A percentile compares a stretch with the other conserved stretches of the same genome.
Evolutionary conservation across 2,329 filamentous ascomycete species (phyloP).

Genomic region (Phoma sp.): DNA sequence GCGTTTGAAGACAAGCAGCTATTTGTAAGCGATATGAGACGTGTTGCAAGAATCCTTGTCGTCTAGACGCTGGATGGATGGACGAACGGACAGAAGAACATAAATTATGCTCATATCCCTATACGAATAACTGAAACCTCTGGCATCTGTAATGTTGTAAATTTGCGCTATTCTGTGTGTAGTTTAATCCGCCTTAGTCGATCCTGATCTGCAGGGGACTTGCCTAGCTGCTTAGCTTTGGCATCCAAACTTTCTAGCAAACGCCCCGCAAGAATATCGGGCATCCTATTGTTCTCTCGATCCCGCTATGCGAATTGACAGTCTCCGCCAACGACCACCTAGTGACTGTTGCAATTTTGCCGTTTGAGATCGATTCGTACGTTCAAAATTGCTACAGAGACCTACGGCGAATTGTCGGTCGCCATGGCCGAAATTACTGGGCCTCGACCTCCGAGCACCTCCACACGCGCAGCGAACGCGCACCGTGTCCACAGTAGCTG

Average conservation of each 20-base stretch:
- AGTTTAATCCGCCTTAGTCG: constrained; percentile 9
- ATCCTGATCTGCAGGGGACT: constrained; percentile 13
- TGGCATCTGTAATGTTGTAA: neutral
- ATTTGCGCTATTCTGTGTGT: constrained; percentile 1
- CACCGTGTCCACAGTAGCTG: constrained; percentile 48
- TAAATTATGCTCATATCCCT: constrained; percentile 2
- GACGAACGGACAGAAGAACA: neutral
- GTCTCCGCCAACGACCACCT: constrained; percentile 6
- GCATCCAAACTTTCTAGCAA: constrained; percentile 4
- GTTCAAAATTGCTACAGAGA: neutral
- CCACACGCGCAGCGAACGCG: constrained; percentile 34
- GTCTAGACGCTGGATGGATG: constrained; percentile 4
- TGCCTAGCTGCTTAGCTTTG: constrained; percentile 4
- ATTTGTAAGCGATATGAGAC: constrained; percentile 7
- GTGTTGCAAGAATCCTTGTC: neutral
- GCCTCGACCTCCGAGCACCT: constrained; percentile 21
- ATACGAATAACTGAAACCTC: constrained; percentile 7
- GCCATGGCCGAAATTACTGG: constrained; percentile 38
- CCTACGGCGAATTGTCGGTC: constrained; percentile 6
- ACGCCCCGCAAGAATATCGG: constrained; percentile 10
- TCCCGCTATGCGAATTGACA: constrained; percentile 8
- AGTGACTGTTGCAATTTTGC: constrained; percentile 1
- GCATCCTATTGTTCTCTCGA: constrained; percentile 11
- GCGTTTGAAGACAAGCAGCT: constrained; percentile 5
- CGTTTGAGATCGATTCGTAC: constrained; percentile 10